Evolutionary conservation across 73 alveolate species (phyloP).

Genomic region (Tetrahymena malaccensis): DNA sequence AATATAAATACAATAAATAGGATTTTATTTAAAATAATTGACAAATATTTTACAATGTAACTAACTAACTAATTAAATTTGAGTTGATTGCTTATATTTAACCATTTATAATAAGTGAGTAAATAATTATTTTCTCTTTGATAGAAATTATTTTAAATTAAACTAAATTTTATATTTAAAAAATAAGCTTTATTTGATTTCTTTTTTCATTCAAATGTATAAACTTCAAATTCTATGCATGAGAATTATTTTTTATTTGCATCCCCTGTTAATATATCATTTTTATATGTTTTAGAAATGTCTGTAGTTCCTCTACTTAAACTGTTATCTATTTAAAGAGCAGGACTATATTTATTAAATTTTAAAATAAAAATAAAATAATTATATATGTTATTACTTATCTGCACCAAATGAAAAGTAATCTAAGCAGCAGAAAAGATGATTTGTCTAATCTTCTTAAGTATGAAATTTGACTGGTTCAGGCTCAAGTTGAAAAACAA

Average conservation of each 20-base stretch:
- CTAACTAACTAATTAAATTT: neutral
- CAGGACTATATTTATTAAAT: constrained; percentile 15
- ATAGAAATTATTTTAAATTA: neutral
- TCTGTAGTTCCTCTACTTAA: constrained; percentile 25
- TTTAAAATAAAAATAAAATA: neutral
- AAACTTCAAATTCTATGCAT: neutral
- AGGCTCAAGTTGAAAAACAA: constrained; percentile 13
- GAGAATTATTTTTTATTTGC: neutral
- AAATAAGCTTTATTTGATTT: too few species aligned
- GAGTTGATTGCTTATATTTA: neutral
- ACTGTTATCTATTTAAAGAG: constrained; percentile 19
- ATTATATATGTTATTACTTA: neutral
- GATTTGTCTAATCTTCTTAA: neutral
- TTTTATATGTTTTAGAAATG: neutral
- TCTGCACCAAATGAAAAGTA: constrained; percentile 28
- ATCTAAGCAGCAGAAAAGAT: constrained; percentile 6
- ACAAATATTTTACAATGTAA: neutral
- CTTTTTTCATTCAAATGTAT: neutral
- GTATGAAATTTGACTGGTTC: neutral
- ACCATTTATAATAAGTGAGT: neutral
- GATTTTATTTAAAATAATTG: neutral
- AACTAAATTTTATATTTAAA: neutral
- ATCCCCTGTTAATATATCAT: neutral
- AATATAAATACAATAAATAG: neutral
- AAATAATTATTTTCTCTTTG: neutral